Percentiles rank a stretch among this genome's conserved stretches.
These are phyloP conservation scores for Brassica hybrid DNA, from an alignment of 441 rosid species.

Conservation along the genomic window DNA sequence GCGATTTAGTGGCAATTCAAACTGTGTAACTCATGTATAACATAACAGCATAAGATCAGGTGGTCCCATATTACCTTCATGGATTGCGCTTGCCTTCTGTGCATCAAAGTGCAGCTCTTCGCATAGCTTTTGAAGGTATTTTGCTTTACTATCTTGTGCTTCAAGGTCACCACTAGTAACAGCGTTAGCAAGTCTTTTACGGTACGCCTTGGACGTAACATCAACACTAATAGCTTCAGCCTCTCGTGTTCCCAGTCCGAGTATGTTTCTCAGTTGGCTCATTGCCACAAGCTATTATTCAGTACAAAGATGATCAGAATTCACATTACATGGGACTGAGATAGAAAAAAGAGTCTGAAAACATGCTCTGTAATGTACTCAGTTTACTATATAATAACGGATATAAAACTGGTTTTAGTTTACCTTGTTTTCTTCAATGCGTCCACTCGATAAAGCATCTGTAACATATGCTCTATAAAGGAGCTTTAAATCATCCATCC, in stretches of 20 bases:
- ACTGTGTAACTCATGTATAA: conserved; percentile 22
- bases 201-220: conserved; percentile 85
- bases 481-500: conserved; percentile 91
- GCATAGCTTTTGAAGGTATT: conserved; percentile 88
- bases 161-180: conserved; percentile 84
- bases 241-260: conserved; percentile 92
- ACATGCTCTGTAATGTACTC: conserved; percentile 16
- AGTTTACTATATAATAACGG: conserved; percentile 4
- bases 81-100: conserved; percentile 80
- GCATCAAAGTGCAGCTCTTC: conserved; percentile 89
- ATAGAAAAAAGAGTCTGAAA: conserved; percentile 5
- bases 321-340: background rate
- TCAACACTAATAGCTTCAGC: conserved; percentile 78
- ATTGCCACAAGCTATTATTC: conserved; percentile 67
- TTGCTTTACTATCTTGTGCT: conserved; percentile 92
- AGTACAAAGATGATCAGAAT: conserved; percentile 21
- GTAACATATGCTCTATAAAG: conserved; percentile 82
- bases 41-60: conserved; percentile 5
- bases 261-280: conserved; percentile 82
- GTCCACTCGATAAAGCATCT: conserved; percentile 81
- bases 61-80: conserved; percentile 71
- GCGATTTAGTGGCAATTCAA: conserved; percentile 12
- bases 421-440: conserved; percentile 83
- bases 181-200: conserved; percentile 76
- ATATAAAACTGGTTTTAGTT: conserved; percentile 29